A percentile compares a stretch with the other conserved stretches of the same genome.
Evolutionary conservation across 306 rosid genomes (phyloP).

Genomic region (Gynostemma pentaphyllum): DNA sequence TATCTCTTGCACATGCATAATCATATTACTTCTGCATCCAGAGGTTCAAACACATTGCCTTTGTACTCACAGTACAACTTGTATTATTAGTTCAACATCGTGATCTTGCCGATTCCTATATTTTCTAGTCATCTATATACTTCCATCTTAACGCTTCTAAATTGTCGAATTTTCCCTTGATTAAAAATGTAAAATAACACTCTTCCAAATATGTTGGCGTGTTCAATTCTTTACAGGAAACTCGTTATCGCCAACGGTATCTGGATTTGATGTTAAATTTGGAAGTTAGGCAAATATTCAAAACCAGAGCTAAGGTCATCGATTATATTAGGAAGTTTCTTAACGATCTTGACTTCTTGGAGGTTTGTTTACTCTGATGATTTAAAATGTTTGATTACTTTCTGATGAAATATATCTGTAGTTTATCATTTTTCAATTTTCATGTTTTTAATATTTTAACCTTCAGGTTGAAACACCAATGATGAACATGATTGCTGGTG

Average conservation of each 20-base stretch:
- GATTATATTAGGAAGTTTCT: conserved; percentile 55
- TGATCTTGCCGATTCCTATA: neutral
- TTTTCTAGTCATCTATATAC: neutral
- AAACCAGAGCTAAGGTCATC: conserved; percentile 58
- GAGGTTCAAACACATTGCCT: neutral
- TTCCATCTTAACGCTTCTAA: neutral
- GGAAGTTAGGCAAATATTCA: conserved; percentile 80
- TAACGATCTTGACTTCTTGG: conserved; percentile 76
- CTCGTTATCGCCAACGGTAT: conserved; percentile 80
- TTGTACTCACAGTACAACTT: neutral
- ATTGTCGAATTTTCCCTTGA: neutral
- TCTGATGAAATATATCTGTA: neutral
- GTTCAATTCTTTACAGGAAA: conserved; percentile 41
- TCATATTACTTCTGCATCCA: neutral
- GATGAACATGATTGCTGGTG: conserved; percentile 98
- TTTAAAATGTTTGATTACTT: neutral
- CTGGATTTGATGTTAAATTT: conserved; percentile 77
- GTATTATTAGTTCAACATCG: neutral
- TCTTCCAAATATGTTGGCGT: neutral
- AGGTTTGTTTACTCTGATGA: conserved; percentile 41
- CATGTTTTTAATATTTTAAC: neutral
- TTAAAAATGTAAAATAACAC: neutral
- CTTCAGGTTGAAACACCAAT: conserved; percentile 94
- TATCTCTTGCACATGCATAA: too few relatives aligned
- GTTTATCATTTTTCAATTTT: conserved; percentile 8